Evolutionary conservation across 306 rosid species (phyloP).

Genomic region (Cucurbita moschata): DNA sequence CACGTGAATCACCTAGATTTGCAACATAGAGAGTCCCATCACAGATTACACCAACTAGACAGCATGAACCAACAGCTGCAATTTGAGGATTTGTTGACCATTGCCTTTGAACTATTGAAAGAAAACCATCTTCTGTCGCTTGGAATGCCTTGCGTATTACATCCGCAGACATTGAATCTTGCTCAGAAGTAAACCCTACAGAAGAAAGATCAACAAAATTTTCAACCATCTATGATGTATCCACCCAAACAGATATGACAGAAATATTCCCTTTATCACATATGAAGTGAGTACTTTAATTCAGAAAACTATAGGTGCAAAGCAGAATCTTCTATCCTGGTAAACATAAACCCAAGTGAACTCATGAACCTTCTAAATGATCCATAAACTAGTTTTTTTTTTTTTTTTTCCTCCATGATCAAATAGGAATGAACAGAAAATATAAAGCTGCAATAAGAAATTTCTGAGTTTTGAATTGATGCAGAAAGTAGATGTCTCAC

Average conservation of each 20-base stretch:
- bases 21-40: slow-evolving; percentile 61
- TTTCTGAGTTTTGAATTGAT: background rate
- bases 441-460: background rate
- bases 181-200: slow-evolving; percentile 72
- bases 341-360: background rate
- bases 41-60: slow-evolving; percentile 73
- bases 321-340: background rate
- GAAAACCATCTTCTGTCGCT: slow-evolving; percentile 86
- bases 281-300: background rate
- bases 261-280: background rate
- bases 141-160: slow-evolving; percentile 78
- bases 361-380: background rate
- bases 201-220: slow-evolving; percentile 4
- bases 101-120: slow-evolving; percentile 51
- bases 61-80: slow-evolving; percentile 92
- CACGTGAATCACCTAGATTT: slow-evolving; percentile 81
- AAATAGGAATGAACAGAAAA: background rate
- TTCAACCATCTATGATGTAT: background rate
- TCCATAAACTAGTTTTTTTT: background rate
- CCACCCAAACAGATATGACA: background rate
- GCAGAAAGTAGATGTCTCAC: slow-evolving; percentile 16
- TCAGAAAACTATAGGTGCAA: background rate
- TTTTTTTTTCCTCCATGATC: background rate
- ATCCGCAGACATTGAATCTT: slow-evolving; percentile 60
- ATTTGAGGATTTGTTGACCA: slow-evolving; percentile 63